phyloP scores from a whole-genome alignment of 495 filamentous ascomycete species.

The Oidiodendron maius region DNA sequence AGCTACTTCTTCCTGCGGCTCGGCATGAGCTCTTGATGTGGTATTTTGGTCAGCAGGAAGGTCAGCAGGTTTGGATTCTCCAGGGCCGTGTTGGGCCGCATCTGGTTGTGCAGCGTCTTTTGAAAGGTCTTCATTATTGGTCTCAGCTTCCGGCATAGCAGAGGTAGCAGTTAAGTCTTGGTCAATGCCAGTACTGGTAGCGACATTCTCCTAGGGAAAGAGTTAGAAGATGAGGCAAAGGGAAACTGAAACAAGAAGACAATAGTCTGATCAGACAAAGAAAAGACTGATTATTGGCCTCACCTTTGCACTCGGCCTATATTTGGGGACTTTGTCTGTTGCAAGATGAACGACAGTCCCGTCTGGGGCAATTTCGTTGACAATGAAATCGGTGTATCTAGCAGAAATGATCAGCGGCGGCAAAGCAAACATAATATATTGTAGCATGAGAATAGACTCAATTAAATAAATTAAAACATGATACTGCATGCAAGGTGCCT shows the following conservation, averaged over 20 bases:
- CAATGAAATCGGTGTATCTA: constrained; percentile 92
- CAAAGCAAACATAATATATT: too few relatives aligned
- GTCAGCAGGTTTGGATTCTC: neutral
- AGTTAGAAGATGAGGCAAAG: neutral
- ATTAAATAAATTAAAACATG: too few relatives aligned
- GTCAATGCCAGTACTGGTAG: neutral
- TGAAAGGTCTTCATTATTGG: neutral
- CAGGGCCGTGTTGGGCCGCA: too few relatives aligned
- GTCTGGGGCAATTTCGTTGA: constrained; percentile 80
- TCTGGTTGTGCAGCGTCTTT: neutral
- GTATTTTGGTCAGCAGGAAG: neutral
- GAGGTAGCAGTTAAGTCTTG: neutral
- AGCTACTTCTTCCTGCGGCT: neutral
- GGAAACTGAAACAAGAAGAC: neutral
- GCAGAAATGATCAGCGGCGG: too few relatives aligned
- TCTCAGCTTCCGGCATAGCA: neutral
- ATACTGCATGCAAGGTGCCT: too few relatives aligned
- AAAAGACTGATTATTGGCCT: neutral
- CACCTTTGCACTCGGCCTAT: neutral
- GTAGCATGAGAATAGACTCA: too few relatives aligned
- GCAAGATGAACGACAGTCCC: constrained; percentile 75
- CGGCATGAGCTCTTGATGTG: neutral
- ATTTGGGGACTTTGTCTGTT: constrained; percentile 30
- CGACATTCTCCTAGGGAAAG: neutral
- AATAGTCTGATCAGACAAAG: neutral